These are phyloP conservation scores for Microbotryum scabiosae DNA, from an alignment of 1,284 basidiomycete genomes.

Conservation along the genomic window DNA sequence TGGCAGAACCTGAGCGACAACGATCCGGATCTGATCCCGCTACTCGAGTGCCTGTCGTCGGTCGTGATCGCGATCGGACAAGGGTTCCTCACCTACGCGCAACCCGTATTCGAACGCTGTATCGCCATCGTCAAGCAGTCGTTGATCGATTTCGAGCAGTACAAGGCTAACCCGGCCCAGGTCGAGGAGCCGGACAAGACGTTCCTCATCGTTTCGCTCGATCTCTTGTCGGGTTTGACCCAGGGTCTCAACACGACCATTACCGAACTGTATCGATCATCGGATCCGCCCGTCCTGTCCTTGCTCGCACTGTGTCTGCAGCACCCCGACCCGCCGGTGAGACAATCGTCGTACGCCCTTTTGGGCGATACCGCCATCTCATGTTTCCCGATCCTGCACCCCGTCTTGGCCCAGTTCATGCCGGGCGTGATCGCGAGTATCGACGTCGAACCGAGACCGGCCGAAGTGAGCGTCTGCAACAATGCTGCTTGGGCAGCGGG, in stretches of 20 bases:
- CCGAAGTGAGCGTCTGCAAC: conserved; percentile 94
- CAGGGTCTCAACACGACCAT: conserved; percentile 81
- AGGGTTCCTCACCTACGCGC: conserved; percentile 82
- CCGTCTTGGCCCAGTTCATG: conserved; percentile 80
- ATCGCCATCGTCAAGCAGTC: conserved; percentile 73
- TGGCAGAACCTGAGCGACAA: conserved; percentile 85
- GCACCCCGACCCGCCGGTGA: conserved; percentile 86
- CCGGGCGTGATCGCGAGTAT: conserved; percentile 81
- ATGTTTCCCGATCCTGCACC: conserved; percentile 75
- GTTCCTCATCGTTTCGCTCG: conserved; percentile 93
- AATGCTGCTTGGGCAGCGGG: conserved; percentile 99
- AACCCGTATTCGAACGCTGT: conserved; percentile 88
- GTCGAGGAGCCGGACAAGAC: conserved; percentile 88
- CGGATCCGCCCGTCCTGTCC: conserved; percentile 64
- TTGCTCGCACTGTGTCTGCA: conserved; percentile 78
- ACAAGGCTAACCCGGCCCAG: conserved; percentile 46
- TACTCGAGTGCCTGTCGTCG: conserved; percentile 94
- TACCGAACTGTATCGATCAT: conserved; percentile 54
- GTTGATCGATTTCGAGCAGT: conserved; percentile 73
- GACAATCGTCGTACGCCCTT: conserved; percentile 93
- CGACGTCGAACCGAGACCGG: conserved; percentile 77
- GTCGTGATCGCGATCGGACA: conserved; percentile 92
- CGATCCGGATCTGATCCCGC: conserved; percentile 85
- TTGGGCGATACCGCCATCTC: conserved; percentile 97
- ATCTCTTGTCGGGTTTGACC: conserved; percentile 87